Evolutionary conservation across 164 flowering plant species (phyloP).

Genomic region (Dillenia suffruticosa): DNA sequence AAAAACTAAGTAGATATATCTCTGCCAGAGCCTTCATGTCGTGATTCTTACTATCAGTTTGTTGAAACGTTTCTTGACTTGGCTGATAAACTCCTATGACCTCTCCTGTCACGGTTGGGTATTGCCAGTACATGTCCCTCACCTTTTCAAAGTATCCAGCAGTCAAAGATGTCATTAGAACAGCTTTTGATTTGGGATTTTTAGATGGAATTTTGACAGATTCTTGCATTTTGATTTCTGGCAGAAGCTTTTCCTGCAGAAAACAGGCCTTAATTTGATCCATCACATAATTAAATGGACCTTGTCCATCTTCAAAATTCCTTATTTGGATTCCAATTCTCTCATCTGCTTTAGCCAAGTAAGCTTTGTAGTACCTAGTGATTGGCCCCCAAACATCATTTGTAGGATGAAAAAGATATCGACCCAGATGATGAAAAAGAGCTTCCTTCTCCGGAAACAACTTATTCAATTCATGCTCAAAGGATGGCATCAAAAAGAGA

Average conservation of each 20-base stretch:
- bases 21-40: conserved; percentile 84
- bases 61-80: conserved; percentile 73
- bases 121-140: conserved; percentile 71
- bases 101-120: conserved; percentile 66
- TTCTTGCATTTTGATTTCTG: conserved; percentile 29
- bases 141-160: conserved; percentile 60
- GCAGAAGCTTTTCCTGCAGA: conserved; percentile 56
- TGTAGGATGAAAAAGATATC: conserved; percentile 81
- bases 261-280: conserved; percentile 73
- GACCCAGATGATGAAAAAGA: conserved; percentile 74
- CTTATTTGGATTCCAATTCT: conserved; percentile 75
- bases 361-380: conserved; percentile 66
- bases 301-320: conserved; percentile 48
- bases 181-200: conserved; percentile 41
- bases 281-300: conserved; percentile 65
- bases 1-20: conserved; percentile 74
- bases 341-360: conserved; percentile 75
- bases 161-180: conserved; percentile 61
- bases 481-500: conserved; percentile 72
- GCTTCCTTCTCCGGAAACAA: conserved; percentile 72
- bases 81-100: conserved; percentile 66
- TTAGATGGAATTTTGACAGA: conserved; percentile 10
- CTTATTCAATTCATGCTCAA: conserved; percentile 46
- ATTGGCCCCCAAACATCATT: conserved; percentile 81
- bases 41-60: conserved; percentile 55